phyloP scores from a whole-genome alignment of 2,329 filamentous ascomycete genomes.

The Rugonectria rugulosa region DNA sequence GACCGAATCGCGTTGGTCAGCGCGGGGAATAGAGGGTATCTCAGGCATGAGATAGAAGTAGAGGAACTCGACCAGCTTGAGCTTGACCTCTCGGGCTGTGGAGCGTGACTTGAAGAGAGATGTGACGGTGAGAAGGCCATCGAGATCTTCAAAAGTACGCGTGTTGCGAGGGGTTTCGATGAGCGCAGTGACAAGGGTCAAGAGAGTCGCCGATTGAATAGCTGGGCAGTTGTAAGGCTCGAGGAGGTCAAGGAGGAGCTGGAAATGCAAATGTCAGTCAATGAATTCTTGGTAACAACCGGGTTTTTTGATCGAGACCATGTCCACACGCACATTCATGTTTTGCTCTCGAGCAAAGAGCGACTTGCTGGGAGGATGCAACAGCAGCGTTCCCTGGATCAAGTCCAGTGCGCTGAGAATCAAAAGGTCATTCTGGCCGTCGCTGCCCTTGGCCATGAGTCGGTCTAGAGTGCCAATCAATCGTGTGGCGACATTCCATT shows the following conservation, averaged over 20 bases:
- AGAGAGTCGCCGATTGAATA: conserved; percentile 88
- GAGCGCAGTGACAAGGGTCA: conserved; percentile 88
- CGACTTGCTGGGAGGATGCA: conserved; percentile 88
- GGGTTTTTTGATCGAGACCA: neutral
- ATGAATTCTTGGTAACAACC: neutral
- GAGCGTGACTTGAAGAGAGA: conserved; percentile 90
- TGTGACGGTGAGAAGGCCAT: conserved; percentile 90
- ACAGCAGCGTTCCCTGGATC: conserved; percentile 84
- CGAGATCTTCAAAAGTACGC: conserved; percentile 88
- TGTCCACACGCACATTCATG: conserved; percentile 78
- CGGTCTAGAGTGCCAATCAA: conserved; percentile 87
- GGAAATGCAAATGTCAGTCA: conserved; percentile 22
- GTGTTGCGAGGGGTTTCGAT: conserved; percentile 88
- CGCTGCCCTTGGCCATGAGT: conserved; percentile 81
- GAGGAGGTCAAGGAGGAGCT: conserved; percentile 91
- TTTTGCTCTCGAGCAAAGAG: conserved; percentile 89
- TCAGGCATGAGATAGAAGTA: conserved; percentile 99
- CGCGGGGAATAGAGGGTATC: conserved; percentile 64
- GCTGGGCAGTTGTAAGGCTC: conserved; percentile 91
- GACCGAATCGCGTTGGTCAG: conserved; percentile 53
- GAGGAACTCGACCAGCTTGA: conserved; percentile 95
- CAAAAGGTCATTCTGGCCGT: conserved; percentile 85
- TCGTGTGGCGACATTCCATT: conserved; percentile 94
- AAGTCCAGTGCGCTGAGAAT: conserved; percentile 89
- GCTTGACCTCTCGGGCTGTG: conserved; percentile 87